Evolutionary conservation across 495 filamentous ascomycete genomes (phyloP).

Genomic region (Tirmania nivea): DNA sequence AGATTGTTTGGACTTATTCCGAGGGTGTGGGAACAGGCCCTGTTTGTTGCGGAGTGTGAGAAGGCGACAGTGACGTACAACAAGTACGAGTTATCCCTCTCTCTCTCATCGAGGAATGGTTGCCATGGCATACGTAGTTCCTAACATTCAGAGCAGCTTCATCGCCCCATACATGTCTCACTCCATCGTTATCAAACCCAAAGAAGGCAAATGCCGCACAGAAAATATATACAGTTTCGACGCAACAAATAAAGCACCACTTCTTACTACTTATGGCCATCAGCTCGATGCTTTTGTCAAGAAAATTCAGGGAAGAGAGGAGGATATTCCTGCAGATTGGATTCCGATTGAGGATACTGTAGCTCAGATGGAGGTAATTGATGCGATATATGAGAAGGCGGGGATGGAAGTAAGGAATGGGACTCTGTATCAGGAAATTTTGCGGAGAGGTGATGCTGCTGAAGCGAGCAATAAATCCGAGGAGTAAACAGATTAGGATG

Average conservation of each 20-base stretch:
- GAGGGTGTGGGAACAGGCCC: conserved; percentile 20
- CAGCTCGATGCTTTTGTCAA: conserved; percentile 22
- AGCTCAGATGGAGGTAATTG: conserved; percentile 18
- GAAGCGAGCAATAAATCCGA: no score
- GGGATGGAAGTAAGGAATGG: conserved; percentile 6
- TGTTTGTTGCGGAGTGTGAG: conserved; percentile 21
- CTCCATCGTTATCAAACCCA: conserved; percentile 21
- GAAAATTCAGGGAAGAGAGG: conserved; percentile 13
- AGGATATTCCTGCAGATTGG: conserved; percentile 7
- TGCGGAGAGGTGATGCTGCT: no score
- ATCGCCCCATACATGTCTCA: conserved; percentile 24
- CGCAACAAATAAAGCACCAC: not conserved
- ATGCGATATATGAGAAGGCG: conserved; percentile 19
- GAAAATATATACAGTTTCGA: conserved; percentile 7
- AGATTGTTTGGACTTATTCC: conserved; percentile 14
- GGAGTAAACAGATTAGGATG: no score
- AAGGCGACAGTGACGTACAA: conserved; percentile 22
- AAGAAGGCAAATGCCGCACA: conserved; percentile 12
- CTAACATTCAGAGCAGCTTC: conserved; percentile 2
- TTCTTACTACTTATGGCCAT: conserved; percentile 20
- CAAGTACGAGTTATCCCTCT: conserved; percentile 5
- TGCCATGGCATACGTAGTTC: not conserved
- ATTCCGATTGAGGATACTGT: conserved; percentile 17
- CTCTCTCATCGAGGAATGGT: not conserved
- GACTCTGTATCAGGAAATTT: not conserved